These are phyloP conservation scores for Chlorella sp. DNA, from an alignment of 139 green algal genomes.

Conservation along the genomic window DNA sequence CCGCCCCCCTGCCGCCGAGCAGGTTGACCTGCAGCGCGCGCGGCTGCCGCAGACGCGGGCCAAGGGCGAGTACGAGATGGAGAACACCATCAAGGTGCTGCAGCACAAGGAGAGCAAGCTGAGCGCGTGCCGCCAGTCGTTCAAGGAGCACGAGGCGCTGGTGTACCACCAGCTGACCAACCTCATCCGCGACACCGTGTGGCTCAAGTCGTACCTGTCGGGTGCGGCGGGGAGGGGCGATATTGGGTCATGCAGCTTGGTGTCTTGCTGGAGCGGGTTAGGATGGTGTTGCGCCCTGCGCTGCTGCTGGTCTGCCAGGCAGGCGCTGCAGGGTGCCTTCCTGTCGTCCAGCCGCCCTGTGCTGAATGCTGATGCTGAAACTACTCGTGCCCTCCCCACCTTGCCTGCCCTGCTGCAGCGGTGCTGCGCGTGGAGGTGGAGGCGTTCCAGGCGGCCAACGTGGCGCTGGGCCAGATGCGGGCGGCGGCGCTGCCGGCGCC, in stretches of 20 bases:
- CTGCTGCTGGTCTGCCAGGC: too few species aligned
- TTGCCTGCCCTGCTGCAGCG: slow-evolving; percentile 1
- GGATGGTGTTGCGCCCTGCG: too few species aligned
- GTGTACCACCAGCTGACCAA: slow-evolving; percentile 86
- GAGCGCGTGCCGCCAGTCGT: slow-evolving; percentile 66
- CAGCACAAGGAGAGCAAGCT: slow-evolving; percentile 88
- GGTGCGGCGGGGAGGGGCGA: not conserved
- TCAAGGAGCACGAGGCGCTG: slow-evolving; percentile 80
- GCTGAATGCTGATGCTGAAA: not conserved
- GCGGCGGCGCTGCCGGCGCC: slow-evolving; percentile 26
- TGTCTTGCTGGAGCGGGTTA: too few species aligned
- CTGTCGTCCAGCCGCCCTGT: not conserved
- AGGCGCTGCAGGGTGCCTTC: not conserved
- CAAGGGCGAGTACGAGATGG: slow-evolving; percentile 75
- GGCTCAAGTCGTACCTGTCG: slow-evolving; percentile 83
- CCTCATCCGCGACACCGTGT: slow-evolving; percentile 83
- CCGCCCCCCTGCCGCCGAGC: not conserved
- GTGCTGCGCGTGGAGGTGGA: slow-evolving; percentile 73
- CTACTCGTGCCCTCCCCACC: not conserved
- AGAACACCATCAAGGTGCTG: slow-evolving; percentile 68
- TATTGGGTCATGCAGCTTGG: too few species aligned
- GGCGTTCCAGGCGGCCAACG: slow-evolving; percentile 58
- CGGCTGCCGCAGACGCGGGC: slow-evolving; percentile 54
- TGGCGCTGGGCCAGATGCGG: slow-evolving; percentile 55
- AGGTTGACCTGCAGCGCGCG: slow-evolving; percentile 59